phyloP scores from a whole-genome alignment of 2,329 filamentous ascomycete species.

The Sporothrix inflata region DNA sequence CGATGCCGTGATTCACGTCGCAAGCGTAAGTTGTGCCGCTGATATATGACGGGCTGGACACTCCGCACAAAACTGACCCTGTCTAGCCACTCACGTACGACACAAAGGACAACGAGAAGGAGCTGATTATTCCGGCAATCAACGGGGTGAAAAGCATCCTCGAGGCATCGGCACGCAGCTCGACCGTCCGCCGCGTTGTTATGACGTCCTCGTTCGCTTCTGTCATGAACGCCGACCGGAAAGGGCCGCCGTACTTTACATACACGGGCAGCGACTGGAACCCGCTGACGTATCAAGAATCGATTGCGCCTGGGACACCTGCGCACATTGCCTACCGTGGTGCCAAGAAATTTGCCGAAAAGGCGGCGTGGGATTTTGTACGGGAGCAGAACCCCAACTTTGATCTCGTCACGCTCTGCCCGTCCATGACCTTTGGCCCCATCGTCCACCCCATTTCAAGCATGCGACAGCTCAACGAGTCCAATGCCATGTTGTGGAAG shows the following conservation, averaged over 20 bases:
- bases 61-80: not conserved
- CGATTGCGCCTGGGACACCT: constrained; percentile 43
- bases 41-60: not conserved
- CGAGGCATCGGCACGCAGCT: constrained; percentile 40
- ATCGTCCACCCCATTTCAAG: constrained; percentile 16
- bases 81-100: constrained; percentile 44
- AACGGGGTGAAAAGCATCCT: constrained; percentile 51
- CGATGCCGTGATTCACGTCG: constrained; percentile 41
- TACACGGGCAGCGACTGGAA: constrained; percentile 59
- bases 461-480: constrained; percentile 28
- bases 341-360: constrained; percentile 59
- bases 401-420: constrained; percentile 46
- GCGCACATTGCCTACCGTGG: constrained; percentile 53
- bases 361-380: constrained; percentile 58
- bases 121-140: constrained; percentile 51
- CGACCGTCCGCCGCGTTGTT: constrained; percentile 36
- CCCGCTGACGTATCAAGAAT: constrained; percentile 52
- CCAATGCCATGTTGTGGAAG: constrained; percentile 29
- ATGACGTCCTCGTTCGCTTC: constrained; percentile 35
- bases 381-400: constrained; percentile 47
- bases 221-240: constrained; percentile 36
- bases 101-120: constrained; percentile 50
- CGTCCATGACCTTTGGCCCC: constrained; percentile 30
- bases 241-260: constrained; percentile 31
- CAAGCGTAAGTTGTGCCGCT: constrained; percentile 29